Conservation (phyloP, 2,329 filamentous ascomycete species). For the Colletotrichum sojae region DNA sequence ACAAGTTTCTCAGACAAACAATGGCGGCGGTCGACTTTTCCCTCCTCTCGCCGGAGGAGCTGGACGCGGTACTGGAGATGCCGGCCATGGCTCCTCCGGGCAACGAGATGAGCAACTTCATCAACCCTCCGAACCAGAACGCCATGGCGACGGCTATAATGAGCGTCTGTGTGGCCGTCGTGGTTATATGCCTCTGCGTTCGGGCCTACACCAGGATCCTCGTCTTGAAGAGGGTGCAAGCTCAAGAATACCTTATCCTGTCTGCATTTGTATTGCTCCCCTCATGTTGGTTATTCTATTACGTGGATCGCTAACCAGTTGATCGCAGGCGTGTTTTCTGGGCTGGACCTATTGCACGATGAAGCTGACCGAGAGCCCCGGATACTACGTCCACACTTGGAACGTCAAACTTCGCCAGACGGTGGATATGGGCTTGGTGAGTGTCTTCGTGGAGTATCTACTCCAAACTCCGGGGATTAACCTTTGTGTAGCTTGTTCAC, state of each 20-base stretch:
- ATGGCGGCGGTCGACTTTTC: not conserved
- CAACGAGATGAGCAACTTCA: conserved; percentile 26
- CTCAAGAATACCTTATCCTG: conserved; percentile 27
- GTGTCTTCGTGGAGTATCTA: not conserved
- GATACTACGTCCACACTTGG: conserved; percentile 31
- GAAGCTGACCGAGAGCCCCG: conserved; percentile 4
- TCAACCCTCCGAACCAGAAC: conserved; percentile 39
- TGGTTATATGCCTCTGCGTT: conserved; percentile 24
- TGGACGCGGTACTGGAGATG: conserved; percentile 30
- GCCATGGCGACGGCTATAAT: conserved; percentile 29
- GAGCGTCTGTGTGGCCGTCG: conserved; percentile 20
- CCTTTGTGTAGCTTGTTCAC: conserved; percentile 5
- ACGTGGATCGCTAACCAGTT: not conserved
- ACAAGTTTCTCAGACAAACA: not conserved
- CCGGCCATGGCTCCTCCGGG: conserved; percentile 37
- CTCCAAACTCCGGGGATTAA: too few species aligned
- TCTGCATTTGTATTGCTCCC: not conserved
- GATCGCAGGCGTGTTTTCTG: not conserved
- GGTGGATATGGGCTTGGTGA: conserved; percentile 20
- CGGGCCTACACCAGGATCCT: conserved; percentile 32
- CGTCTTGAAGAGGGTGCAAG: conserved; percentile 18
- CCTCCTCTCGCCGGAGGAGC: conserved; percentile 7
- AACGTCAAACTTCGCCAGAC: conserved; percentile 22
- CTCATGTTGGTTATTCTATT: too few species aligned
- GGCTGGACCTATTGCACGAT: conserved; percentile 11